Percentiles rank a stretch among this genome's conserved stretches.
These are phyloP conservation scores for Albatrellus ellisii DNA, from an alignment of 768 basidiomycete species.

Conservation along the genomic window DNA sequence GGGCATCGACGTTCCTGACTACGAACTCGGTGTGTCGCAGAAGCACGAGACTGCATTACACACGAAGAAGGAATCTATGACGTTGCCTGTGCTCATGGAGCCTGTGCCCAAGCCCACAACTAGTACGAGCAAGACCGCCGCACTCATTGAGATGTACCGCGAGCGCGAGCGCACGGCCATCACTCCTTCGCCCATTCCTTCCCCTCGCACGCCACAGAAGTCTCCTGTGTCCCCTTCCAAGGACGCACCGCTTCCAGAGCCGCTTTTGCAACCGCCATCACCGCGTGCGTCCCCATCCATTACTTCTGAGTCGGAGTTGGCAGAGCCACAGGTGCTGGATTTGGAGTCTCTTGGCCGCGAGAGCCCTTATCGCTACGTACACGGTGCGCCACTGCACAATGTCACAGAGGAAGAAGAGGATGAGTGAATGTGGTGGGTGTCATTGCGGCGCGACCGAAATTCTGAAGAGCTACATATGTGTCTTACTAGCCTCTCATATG, in stretches of 20 bases:
- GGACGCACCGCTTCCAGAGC: conserved; percentile 5
- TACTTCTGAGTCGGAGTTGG: conserved; percentile 17
- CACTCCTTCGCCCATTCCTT: neutral
- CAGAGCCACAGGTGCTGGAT: conserved; percentile 23
- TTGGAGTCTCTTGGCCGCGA: conserved; percentile 39
- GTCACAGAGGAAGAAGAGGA: conserved; percentile 78
- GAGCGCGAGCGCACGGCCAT: conserved; percentile 37
- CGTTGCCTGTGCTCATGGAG: neutral
- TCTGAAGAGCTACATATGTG: no score
- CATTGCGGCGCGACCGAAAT: neutral
- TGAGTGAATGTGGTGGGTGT: conserved; percentile 19
- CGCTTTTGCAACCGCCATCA: conserved; percentile 15
- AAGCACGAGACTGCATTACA: neutral
- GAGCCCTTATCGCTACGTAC: conserved; percentile 63
- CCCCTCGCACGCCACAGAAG: conserved; percentile 19
- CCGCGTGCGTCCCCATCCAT: conserved; percentile 7
- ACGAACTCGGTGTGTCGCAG: no score
- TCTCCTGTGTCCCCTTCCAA: neutral
- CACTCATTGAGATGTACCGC: conserved; percentile 79
- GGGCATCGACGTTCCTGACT: conserved; percentile 1
- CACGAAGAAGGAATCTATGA: conserved; percentile 2
- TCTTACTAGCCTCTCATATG: no score
- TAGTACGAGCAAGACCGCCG: conserved; percentile 49
- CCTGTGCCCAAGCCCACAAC: conserved; percentile 1
- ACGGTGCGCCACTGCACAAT: conserved; percentile 79